These are phyloP conservation scores for Fusarium nelsonii DNA, from an alignment of 2,329 filamentous ascomycete species.

Conservation along the genomic window DNA sequence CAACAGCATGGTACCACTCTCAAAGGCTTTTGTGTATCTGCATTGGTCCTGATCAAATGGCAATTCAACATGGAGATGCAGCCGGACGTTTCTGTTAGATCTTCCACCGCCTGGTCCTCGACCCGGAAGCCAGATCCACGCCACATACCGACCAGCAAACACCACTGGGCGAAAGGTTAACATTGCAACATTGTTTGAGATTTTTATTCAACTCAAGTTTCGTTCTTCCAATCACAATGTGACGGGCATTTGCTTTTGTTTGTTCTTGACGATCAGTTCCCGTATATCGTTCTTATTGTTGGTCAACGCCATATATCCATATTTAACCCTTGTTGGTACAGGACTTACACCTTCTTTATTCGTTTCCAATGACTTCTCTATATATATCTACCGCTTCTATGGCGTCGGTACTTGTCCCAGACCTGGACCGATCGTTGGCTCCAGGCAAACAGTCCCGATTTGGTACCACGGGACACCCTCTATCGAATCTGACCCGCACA, in stretches of 20 bases:
- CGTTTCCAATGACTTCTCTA: not conserved
- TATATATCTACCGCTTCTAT: conserved; percentile 5
- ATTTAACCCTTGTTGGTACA: not conserved
- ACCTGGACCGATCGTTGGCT: conserved; percentile 20
- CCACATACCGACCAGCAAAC: conserved; percentile 42
- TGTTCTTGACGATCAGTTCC: conserved; percentile 16
- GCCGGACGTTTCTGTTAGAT: conserved; percentile 30
- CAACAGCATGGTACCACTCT: not conserved
- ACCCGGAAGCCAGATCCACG: conserved; percentile 39
- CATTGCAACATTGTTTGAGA: conserved; percentile 24
- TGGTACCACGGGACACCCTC: conserved; percentile 11
- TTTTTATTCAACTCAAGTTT: conserved; percentile 27
- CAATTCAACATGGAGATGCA: conserved; percentile 19
- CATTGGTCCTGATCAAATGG: not conserved
- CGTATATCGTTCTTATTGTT: conserved; percentile 14
- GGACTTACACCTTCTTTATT: not conserved
- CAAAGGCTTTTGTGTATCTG: not conserved
- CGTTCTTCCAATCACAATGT: conserved; percentile 24
- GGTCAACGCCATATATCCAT: conserved; percentile 9
- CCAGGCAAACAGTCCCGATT: conserved; percentile 16
- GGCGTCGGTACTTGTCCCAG: not conserved
- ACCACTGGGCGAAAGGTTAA: conserved; percentile 7
- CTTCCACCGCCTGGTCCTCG: conserved; percentile 17
- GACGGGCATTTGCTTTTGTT: conserved; percentile 27
- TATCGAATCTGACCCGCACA: conserved; percentile 3